Evolutionary conservation across 2,329 filamentous ascomycete species (phyloP), one percentile per base, ranked within the genome.

Genomic region (Penicillium sp.): DNA sequence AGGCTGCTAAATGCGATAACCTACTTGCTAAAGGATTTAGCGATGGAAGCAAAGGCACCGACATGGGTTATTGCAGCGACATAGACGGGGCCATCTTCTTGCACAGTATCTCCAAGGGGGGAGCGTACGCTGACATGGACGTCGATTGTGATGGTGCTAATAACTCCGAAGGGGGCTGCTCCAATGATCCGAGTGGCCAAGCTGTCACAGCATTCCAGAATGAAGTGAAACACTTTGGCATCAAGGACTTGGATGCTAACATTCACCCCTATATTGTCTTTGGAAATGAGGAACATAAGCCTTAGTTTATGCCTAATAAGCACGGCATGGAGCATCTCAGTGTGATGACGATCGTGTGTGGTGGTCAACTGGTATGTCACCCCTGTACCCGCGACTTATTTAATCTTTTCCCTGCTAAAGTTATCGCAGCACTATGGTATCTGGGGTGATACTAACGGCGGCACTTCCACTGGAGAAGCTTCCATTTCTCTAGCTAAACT

Each of bases 401-500:
- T 80, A 61, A 21, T 13, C 7, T 7, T n/a, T n/a, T 8, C n/a
- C 19, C 17, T 25, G 9, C 47, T 49, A 36, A 49, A 4, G n/a
- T 13, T 8, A n/a, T 38, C 21, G n/a, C 21, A 49, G 47, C 47
- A 49, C 33, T 86, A 86, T 65, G 84, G 83, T 12, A 73, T 86
- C 49, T 87, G 83, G 84, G 85, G 83, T 21, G 84, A 87, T 61
- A 81, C 80, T 35, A 87, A 87, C 60, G 85, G 83, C 43, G 82
- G 79, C 48, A 79, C 81, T 49, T 77, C 79, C 2, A 79, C 83
- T 0, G 84, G 85, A 38, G 85, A 87, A 63, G 79, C 82, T 0
- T 82, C 82, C 27, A 80, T 87, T 61, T 80, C 83, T 1, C 75
- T 87, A 8, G 85, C 82, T 2, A 82, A 82, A 33, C 74, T 81